Conservation (phyloP, 2,329 filamentous ascomycete species). For the Hypoxylon sp. region DNA sequence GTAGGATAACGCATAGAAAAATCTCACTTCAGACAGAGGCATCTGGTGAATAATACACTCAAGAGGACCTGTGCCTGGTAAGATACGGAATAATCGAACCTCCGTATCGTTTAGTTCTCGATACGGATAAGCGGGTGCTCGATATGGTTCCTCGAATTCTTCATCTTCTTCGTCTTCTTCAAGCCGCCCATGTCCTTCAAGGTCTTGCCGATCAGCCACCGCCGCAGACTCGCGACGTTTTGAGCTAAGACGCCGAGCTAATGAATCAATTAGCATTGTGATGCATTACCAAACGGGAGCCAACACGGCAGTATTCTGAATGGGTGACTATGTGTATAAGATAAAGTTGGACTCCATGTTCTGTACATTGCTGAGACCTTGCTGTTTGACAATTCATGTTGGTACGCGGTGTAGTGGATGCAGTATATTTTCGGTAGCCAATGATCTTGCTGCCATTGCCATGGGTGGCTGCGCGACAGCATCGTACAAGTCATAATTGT, state of each 20-base stretch:
- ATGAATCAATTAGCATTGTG: slow-evolving; percentile 13
- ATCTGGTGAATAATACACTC: slow-evolving; percentile 44
- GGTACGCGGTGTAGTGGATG: slow-evolving; percentile 3
- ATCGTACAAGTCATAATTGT: background rate
- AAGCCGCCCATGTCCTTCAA: background rate
- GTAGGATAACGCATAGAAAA: slow-evolving; percentile 41
- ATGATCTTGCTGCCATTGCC: slow-evolving; percentile 16
- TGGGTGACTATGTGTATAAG: background rate
- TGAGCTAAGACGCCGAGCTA: background rate
- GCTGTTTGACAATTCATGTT: background rate
- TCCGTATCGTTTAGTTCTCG: slow-evolving; percentile 34
- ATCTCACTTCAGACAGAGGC: slow-evolving; percentile 22
- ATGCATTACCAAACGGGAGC: background rate
- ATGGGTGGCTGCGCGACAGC: background rate
- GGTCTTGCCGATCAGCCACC: background rate
- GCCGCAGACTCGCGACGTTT: slow-evolving; percentile 9
- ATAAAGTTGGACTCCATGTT: background rate
- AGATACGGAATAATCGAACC: slow-evolving; percentile 43
- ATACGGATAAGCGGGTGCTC: slow-evolving; percentile 43
- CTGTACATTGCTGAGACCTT: background rate
- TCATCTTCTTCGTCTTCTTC: slow-evolving; percentile 8
- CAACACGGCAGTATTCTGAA: background rate
- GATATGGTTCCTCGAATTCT: background rate
- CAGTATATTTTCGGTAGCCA: slow-evolving; percentile 20
- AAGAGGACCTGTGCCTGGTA: slow-evolving; percentile 38